These are phyloP conservation scores for Aspergillus udagawae DNA, from an alignment of 2,329 filamentous ascomycete genomes.

Conservation along the genomic window DNA sequence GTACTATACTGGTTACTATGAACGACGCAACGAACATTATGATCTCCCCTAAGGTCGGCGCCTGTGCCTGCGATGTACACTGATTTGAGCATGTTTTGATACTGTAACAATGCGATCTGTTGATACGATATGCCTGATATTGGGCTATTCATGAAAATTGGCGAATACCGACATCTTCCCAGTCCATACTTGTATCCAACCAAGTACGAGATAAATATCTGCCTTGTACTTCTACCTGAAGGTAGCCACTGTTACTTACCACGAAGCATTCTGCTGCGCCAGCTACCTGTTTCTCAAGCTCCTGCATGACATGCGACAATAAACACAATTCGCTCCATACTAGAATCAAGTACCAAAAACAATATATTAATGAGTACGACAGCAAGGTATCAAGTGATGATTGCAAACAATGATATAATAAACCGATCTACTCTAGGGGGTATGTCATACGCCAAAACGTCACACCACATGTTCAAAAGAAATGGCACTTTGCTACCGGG, in stretches of 20 bases:
- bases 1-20: not conserved
- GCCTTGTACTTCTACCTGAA: not conserved
- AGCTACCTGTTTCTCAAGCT: no score
- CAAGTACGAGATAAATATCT: not conserved
- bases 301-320: not conserved
- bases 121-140: not conserved
- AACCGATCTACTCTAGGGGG: not conserved
- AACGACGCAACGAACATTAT: not conserved
- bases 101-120: no score
- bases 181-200: not conserved
- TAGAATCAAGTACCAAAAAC: not conserved
- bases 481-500: not conserved
- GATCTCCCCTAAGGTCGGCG: not conserved
- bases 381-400: not conserved
- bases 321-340: not conserved
- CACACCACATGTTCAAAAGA: not conserved
- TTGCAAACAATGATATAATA: not conserved
- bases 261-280: not conserved
- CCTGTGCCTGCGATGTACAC: not conserved
- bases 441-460: not conserved
- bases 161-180: no score
- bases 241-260: not conserved
- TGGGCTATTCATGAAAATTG: not conserved
- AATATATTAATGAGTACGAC: not conserved
- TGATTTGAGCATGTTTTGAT: not conserved